phyloP scores from a whole-genome alignment of 75 land plant genomes.

The Cunninghamia lanceolata region DNA sequence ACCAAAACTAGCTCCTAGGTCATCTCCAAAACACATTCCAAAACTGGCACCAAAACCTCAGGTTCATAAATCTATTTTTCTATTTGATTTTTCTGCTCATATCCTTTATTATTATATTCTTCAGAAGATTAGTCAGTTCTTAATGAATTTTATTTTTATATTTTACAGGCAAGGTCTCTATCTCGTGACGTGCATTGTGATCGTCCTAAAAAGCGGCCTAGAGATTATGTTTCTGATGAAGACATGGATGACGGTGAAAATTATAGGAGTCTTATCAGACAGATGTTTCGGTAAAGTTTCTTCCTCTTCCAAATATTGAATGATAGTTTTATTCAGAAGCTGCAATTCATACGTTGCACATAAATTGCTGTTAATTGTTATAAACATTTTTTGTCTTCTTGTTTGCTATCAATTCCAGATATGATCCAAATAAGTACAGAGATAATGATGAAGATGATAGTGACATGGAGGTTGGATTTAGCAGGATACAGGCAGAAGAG shows the following conservation, averaged over 20 bases:
- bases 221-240: conserved; percentile 11
- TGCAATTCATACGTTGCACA: background rate
- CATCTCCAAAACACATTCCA: background rate
- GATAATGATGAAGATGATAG: conserved; percentile 46
- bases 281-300: conserved; percentile 30
- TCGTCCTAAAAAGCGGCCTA: background rate
- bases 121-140: background rate
- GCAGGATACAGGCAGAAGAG: conserved; percentile 44
- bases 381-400: background rate
- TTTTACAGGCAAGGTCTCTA: background rate
- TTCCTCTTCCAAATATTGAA: background rate
- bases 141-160: background rate
- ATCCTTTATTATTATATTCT: conserved; percentile 1
- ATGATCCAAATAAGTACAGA: conserved; percentile 41
- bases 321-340: background rate
- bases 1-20: background rate
- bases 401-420: conserved; percentile 13
- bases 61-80: conserved; percentile 1
- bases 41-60: conserved; percentile 8
- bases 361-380: background rate
- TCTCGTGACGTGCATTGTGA: conserved; percentile 1
- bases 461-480: conserved; percentile 40
- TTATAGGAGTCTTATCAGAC: conserved; percentile 28
- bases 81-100: background rate
- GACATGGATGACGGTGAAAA: conserved; percentile 16